These are phyloP conservation scores for Babesia caballi DNA, from an alignment of 169 alveolate genomes.

Conservation along the genomic window DNA sequence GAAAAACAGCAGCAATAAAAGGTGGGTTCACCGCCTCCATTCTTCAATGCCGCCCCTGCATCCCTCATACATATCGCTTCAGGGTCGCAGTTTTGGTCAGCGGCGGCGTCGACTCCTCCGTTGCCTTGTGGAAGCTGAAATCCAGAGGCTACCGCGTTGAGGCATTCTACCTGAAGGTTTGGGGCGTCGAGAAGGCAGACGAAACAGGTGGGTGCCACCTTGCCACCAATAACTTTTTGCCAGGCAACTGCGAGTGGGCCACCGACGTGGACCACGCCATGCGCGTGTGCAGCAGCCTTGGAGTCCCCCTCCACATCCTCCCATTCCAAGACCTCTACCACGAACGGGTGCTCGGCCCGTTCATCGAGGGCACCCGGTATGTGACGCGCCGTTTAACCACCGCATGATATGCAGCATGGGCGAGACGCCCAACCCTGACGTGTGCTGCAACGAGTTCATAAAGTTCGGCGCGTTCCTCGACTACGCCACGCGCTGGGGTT, in stretches of 20 bases:
- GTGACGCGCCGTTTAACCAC: neutral
- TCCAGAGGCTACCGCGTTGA: slow-evolving; percentile 67
- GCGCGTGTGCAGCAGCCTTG: slow-evolving; percentile 37
- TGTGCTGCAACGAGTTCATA: slow-evolving; percentile 67
- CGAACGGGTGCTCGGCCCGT: slow-evolving; percentile 47
- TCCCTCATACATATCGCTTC: neutral
- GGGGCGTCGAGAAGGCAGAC: slow-evolving; percentile 19
- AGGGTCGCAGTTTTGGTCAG: slow-evolving; percentile 69
- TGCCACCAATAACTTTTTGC: neutral
- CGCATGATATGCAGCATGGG: slow-evolving; percentile 47
- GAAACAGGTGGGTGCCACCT: slow-evolving; percentile 10
- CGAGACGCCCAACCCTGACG: slow-evolving; percentile 77
- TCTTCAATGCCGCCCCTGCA: neutral
- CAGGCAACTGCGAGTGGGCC: slow-evolving; percentile 60
- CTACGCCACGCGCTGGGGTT: slow-evolving; percentile 54
- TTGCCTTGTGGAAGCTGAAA: slow-evolving; percentile 66
- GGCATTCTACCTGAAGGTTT: slow-evolving; percentile 69
- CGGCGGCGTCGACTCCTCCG: slow-evolving; percentile 80
- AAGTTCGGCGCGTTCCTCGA: slow-evolving; percentile 72
- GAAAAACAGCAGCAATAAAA: neutral
- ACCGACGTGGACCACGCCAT: slow-evolving; percentile 57
- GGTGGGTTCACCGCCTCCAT: neutral
- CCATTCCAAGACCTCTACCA: slow-evolving; percentile 70
- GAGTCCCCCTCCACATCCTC: slow-evolving; percentile 61
- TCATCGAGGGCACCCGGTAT: slow-evolving; percentile 52